Conservation (phyloP, 345 rosid species). For the Stellera chamaejasme region DNA sequence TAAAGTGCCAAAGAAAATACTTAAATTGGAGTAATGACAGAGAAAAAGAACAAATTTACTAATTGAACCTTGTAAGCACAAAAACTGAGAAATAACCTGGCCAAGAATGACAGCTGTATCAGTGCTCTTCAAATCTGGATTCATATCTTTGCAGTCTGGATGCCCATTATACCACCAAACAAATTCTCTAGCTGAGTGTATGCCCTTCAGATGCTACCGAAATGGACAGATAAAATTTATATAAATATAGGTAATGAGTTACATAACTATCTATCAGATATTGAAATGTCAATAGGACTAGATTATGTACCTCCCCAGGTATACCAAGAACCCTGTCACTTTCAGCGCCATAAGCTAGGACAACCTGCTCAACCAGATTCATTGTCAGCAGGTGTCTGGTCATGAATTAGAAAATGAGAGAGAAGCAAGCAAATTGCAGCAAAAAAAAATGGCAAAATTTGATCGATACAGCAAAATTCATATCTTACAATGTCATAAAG, state of each 20-base stretch:
- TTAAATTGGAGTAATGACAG: neutral
- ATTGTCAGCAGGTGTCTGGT: conserved; percentile 2
- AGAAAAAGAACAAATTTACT: neutral
- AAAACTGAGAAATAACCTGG: conserved; percentile 37
- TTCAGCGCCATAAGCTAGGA: conserved; percentile 96
- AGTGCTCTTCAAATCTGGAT: conserved; percentile 63
- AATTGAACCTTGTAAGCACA: neutral
- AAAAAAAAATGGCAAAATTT: neutral
- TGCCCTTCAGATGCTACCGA: conserved; percentile 48
- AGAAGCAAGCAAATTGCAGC: conserved; percentile 1
- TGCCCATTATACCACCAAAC: conserved; percentile 99
- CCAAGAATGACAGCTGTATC: conserved; percentile 81
- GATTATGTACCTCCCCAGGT: conserved; percentile 69
- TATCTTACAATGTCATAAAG: conserved; percentile 64
- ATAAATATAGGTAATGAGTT: too few relatives aligned
- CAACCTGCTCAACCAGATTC: conserved; percentile 48
- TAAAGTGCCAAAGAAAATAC: neutral
- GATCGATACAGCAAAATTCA: neutral
- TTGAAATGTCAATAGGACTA: neutral
- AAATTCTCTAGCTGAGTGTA: conserved; percentile 89
- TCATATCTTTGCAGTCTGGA: conserved; percentile 55
- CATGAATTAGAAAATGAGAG: neutral
- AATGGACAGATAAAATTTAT: neutral
- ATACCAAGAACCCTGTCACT: conserved; percentile 76
- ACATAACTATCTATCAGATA: neutral